Base-by-base conservation (phyloP, 108 stramenopile species). In the Cylindrotheca fusiformis region DNA sequence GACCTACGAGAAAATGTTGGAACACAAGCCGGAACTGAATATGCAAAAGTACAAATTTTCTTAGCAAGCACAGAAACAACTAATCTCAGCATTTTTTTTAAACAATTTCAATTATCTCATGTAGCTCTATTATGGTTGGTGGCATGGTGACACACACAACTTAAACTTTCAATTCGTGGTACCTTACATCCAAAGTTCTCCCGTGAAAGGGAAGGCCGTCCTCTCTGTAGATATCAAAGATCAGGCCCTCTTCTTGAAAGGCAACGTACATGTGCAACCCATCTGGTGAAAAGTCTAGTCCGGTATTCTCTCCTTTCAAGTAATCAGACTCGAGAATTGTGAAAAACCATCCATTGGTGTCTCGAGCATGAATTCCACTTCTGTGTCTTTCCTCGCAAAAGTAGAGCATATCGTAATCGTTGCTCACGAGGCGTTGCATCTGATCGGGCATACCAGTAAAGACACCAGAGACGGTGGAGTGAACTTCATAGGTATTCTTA, bases 241-340 rank as follows among this genome's bases (percentile, higher is more conserved):
- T 31, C 10, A 73, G 12, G 27, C 78, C 78, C 27, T 20, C n/a
- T 17, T 65, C 52, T 56, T 87, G 86, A 52, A 68, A 78, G 23
- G 79, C 78, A 21, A 74, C 52, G 67, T 82, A 87, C 71, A 87
- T 80, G 33, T 46, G 63, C 0, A 6, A 71, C 21, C 52, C 58
- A 57, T 84, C 79, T 0, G 80, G 80, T 46, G 76, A 82, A 65
- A 84, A 82, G 12, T 83, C 68, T 12, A 84, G 47, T 10, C 86
- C 86, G 2, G 76, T 70, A 4, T 77, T 81, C 32, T 84, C 81
- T 41, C 63, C 78, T 0, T 46, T 27, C 27, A 63, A 78, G 0
- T 23, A 20, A 20, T 54, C 58, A 44, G 33, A 44, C 44, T 81
- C 61, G 25, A 84, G 55, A 19, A 87, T 56, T 6, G 79, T 67